Base-by-base conservation (phyloP, 2,329 filamentous ascomycete species). In the Hortaea werneckii region DNA sequence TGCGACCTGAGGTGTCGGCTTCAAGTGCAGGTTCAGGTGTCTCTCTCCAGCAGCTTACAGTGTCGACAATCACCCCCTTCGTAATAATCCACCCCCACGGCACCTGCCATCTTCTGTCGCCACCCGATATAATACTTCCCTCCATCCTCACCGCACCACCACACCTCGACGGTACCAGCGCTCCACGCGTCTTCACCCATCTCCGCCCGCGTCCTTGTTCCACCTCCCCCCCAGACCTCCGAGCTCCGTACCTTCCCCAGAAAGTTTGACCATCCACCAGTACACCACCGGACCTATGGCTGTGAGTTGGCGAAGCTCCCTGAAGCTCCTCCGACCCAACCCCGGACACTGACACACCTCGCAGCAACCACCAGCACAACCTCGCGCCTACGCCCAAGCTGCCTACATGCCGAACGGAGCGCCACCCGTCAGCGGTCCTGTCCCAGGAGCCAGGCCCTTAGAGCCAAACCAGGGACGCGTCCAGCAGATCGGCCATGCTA, bases 381-480 rank as follows among this genome's bases (percentile, higher is more conserved):
- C 71, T 53, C 71, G 71, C 58, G 66, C 70, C 41, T 74, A 73
- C 62, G 66, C 67, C 54, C 69, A 67, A 60, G 61, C 32, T 35
- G 65, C 61, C 58, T 72, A 69, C 58, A 62, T 71, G 41, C 66
- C 70, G 34, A 73, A 73, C 57, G 71, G 70, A 57, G 65, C 63
- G 45, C 55, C 56, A 35, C 53, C 54, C 35, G 54, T 55, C 34
- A 56, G 53, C 50, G 62, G 62, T n/a, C 60, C 61, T 27, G 65
- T 64, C 41, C 64, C 65, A 43, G 61, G 63, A 53, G 65, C 69
- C 47, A 52, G 60, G 13, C 71, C 72, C 46, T 69, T 74, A 42
- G 70, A 73, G 47, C 71, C 72, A 41, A 75, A 74, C 58, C 71
- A 74, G 58, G 72, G 71, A 61, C 70, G 71, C 52, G 68, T 75